A percentile compares a stretch with the other conserved stretches of the same genome.
These are phyloP conservation scores for Calocybe cyanea DNA, from an alignment of 768 basidiomycete species.

Conservation along the genomic window DNA sequence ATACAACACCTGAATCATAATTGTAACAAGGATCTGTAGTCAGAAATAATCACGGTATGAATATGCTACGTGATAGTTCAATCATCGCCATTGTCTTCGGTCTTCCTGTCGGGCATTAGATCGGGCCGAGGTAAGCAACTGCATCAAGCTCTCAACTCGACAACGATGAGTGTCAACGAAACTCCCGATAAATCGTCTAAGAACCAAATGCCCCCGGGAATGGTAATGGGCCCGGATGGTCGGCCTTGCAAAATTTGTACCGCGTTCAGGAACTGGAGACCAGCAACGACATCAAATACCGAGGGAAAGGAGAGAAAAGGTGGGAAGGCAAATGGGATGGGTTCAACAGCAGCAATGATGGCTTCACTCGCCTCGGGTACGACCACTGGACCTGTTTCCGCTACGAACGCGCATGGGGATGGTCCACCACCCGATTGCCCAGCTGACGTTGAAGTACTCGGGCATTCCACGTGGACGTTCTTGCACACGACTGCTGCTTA, in stretches of 20 bases:
- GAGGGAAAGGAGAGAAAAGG: conserved; percentile 23
- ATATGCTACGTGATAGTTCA: no score
- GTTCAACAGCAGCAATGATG: conserved; percentile 21
- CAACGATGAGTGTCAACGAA: conserved; percentile 7
- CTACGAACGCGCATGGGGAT: conserved; percentile 25
- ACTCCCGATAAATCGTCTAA: conserved; percentile 1
- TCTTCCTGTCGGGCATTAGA: no score
- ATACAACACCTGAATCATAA: no score
- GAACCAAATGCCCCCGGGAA: conserved; percentile 63
- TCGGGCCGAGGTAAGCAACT: no score
- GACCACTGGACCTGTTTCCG: conserved; percentile 16
- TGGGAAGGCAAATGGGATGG: conserved; percentile 14
- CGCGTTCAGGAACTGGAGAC: conserved; percentile 71
- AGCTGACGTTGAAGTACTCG: conserved; percentile 85
- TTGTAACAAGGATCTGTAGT: no score
- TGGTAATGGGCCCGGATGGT: conserved; percentile 89
- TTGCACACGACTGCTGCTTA: conserved; percentile 94
- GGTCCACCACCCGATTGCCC: conserved; percentile 70
- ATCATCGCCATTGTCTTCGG: no score
- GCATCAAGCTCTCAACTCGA: no score
- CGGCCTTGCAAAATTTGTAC: conserved; percentile 94
- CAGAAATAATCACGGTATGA: no score
- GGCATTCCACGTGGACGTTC: conserved; percentile 95
- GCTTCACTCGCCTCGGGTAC: conserved; percentile 23
- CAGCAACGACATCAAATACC: conserved; percentile 31